These are phyloP conservation scores for Extremus antarcticus DNA, from an alignment of 495 filamentous ascomycete genomes.

Conservation along the genomic window DNA sequence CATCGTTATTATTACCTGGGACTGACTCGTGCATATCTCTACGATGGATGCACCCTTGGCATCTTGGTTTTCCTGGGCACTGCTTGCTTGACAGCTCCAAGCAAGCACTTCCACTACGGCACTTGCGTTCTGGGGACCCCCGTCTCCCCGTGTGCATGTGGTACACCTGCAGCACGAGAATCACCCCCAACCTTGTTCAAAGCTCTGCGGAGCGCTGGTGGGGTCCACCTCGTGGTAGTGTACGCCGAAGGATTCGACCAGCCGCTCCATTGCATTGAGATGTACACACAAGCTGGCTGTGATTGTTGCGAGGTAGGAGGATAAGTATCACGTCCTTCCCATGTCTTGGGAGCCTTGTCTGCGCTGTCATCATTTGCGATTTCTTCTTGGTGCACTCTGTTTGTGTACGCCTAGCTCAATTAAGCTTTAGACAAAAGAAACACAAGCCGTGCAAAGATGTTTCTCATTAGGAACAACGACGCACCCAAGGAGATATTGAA, in stretches of 20 bases:
- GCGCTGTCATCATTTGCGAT: neutral
- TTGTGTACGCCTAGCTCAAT: too few relatives aligned
- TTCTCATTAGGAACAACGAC: constrained; percentile 19
- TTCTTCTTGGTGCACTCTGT: too few relatives aligned
- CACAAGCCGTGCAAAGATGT: neutral
- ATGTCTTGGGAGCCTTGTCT: neutral
- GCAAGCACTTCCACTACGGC: neutral
- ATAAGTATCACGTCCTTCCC: neutral
- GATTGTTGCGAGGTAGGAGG: too few relatives aligned
- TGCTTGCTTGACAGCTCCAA: too few relatives aligned
- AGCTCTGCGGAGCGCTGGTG: too few relatives aligned
- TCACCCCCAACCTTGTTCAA: neutral
- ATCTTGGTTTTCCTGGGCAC: neutral
- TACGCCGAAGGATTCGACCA: too few relatives aligned
- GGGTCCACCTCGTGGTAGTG: neutral
- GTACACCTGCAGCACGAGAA: neutral
- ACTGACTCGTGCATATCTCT: too few relatives aligned
- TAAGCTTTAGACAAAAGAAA: neutral
- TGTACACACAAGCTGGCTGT: too few relatives aligned
- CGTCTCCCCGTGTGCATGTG: neutral
- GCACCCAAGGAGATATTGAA: constrained; percentile 22
- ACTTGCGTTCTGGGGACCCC: neutral
- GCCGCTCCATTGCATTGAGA: neutral
- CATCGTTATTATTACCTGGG: too few relatives aligned
- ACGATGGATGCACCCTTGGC: too few relatives aligned